phyloP scores from a whole-genome alignment of 305 asterid species.

The Fraxinus sp. region DNA sequence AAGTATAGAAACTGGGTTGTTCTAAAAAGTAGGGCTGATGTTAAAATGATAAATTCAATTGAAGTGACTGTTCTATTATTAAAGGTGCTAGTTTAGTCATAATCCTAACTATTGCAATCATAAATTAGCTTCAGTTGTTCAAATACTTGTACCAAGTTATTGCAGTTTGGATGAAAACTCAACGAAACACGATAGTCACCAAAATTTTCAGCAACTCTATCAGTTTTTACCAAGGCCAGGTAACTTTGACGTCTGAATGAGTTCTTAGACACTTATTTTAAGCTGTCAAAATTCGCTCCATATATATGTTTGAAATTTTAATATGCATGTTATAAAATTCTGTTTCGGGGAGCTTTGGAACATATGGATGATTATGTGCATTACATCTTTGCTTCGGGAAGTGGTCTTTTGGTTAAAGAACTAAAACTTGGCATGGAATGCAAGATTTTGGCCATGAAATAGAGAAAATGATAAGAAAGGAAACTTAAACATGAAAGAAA shows the following conservation, averaged over 20 bases:
- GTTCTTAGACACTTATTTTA: not conserved
- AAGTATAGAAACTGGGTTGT: not conserved
- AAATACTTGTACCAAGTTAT: not conserved
- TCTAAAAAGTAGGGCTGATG: not conserved
- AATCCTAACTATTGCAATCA: not conserved
- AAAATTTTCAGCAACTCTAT: not conserved
- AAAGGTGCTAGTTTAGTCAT: not conserved
- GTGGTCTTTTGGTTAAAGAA: not conserved
- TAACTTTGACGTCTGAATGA: not conserved
- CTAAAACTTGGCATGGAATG: not conserved
- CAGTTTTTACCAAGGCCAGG: not conserved
- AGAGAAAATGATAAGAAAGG: not conserved
- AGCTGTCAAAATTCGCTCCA: not conserved
- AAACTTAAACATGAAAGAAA: not conserved
- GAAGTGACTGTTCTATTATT: not conserved
- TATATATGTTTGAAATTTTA: not conserved
- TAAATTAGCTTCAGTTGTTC: not conserved
- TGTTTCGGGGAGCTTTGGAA: not conserved
- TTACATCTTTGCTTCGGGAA: not conserved
- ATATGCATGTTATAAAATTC: not conserved
- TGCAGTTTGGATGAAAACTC: not conserved
- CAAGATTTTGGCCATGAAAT: not conserved
- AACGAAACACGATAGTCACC: not conserved
- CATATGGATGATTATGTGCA: not conserved
- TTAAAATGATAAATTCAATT: not conserved